Percentiles rank a stretch among this genome's conserved stretches.
These are phyloP conservation scores for Petrea volubilis DNA, from an alignment of 257 asterid genomes.

Conservation along the genomic window DNA sequence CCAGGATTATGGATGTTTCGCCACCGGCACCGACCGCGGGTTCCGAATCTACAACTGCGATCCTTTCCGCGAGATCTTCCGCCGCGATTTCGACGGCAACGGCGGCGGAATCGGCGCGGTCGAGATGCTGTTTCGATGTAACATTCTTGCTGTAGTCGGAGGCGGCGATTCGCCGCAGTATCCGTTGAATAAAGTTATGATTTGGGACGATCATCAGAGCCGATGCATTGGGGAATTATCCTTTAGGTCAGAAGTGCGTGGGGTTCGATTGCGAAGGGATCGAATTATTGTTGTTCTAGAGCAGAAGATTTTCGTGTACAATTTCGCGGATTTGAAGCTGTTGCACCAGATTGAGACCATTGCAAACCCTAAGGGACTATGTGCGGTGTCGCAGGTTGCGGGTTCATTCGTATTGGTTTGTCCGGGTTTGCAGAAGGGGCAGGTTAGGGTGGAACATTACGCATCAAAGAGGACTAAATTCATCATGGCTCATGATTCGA, in stretches of 20 bases:
- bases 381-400: constrained; percentile 76
- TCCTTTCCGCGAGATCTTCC: constrained; percentile 80
- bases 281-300: constrained; percentile 68
- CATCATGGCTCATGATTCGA: constrained; percentile 79
- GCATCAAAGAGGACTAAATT: constrained; percentile 70
- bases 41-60: constrained; percentile 87
- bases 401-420: constrained; percentile 80
- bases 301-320: constrained; percentile 81
- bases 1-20: constrained; percentile 87
- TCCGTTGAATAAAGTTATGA: constrained; percentile 84
- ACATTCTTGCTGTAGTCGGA: constrained; percentile 77
- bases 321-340: constrained; percentile 78
- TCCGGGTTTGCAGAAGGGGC: constrained; percentile 87
- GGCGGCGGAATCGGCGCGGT: constrained; percentile 82
- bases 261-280: constrained; percentile 77
- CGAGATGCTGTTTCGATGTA: constrained; percentile 89
- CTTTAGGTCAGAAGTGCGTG: constrained; percentile 84
- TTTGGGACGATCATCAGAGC: constrained; percentile 85
- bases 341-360: constrained; percentile 88
- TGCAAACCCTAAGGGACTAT: constrained; percentile 78
- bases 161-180: constrained; percentile 84
- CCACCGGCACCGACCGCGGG: constrained; percentile 76
- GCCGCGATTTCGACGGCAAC: constrained; percentile 64
- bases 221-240: constrained; percentile 88
- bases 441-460: constrained; percentile 86